Base-by-base conservation (phyloP, 2,329 filamentous ascomycete genomes). In the Fusarium papillatum region DNA sequence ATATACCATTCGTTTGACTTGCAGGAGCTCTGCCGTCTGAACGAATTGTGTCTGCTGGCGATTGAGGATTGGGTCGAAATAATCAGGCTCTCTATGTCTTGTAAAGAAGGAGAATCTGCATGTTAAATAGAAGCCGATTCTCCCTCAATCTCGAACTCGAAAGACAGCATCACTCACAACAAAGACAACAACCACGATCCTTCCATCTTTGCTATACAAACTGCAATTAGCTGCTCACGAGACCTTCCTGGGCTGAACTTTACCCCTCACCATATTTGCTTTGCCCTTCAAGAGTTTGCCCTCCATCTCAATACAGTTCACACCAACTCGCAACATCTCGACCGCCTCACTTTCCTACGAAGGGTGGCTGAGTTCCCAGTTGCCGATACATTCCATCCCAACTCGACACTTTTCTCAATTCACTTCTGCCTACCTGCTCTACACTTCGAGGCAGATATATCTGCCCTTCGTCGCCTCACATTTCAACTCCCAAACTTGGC, bases 271-370 rank as follows among this genome's bases (percentile, higher is more conserved):
- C 50, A 39, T 57, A 64, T 64, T 34, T 41, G 60, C 43, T 39
- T 65, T 57, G 48, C 71, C 74, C 39, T 66, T 65, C 38, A 29
- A 26, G 59, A 68, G 66, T 65, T 63, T 71, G n/a, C 71, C 74
- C 74, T 65, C 74, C 74, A 71, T 70, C 74, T 57, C 74, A 41
- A 41, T 29, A 46, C 24, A 74, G 53, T 61, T 72, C 74, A 53
- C 74, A 76, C 46, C 34, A 55, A 66, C 74, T 41, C 72, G 36
- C 50, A 38, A 26, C 34, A 70, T 73, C 64, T 77, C 74, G 72
- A 41, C 74, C 71, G 75, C 75, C 74, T 76, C 72, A 76, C 74
- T 76, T 71, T 77, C 62, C 5, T 29, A 9, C 11, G 7, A 26
- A 26, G 19, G 9, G 38, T 38, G 60, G 24, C 68, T 29, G 31